A percentile compares a stretch with the other conserved stretches of the same genome.
Evolutionary conservation across 345 rosid genomes (phyloP).

Genomic region (Toxicodendron radicans): DNA sequence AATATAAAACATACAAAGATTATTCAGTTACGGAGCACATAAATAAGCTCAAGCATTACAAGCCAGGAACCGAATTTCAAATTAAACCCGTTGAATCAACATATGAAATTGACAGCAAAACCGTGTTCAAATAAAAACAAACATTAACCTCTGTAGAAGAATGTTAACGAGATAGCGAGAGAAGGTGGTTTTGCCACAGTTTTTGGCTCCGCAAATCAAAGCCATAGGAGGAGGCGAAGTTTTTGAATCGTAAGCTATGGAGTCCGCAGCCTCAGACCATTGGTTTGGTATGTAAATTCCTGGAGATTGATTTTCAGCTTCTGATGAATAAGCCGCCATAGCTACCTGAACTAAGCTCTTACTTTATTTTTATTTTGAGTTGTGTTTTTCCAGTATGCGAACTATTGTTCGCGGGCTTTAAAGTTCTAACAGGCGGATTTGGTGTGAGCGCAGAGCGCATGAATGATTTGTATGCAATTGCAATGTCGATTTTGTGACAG

Average conservation of each 20-base stretch:
- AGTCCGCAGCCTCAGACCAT: slow-evolving; percentile 73
- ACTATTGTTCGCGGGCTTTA: too few species aligned
- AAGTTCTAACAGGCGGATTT: neutral
- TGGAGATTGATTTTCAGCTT: slow-evolving; percentile 42
- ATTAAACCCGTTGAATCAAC: too few species aligned
- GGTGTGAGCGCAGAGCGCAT: neutral
- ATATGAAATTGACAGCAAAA: neutral
- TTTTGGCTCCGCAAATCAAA: slow-evolving; percentile 76
- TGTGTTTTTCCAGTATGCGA: neutral
- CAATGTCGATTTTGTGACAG: neutral
- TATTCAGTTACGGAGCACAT: neutral
- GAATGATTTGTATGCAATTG: neutral
- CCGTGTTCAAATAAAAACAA: neutral
- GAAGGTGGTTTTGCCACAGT: slow-evolving; percentile 85
- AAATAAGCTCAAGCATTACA: neutral
- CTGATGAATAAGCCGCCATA: slow-evolving; percentile 26
- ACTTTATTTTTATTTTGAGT: neutral
- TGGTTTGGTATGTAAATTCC: slow-evolving; percentile 51
- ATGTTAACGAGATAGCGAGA: slow-evolving; percentile 74
- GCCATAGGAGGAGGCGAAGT: slow-evolving; percentile 52
- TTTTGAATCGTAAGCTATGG: slow-evolving; percentile 44
- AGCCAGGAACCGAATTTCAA: neutral
- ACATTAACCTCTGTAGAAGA: slow-evolving; percentile 67
- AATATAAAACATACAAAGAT: neutral
- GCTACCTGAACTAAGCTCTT: neutral